phyloP scores from a whole-genome alignment of 176 grass and related monocot genomes.

The Avena insularis region DNA sequence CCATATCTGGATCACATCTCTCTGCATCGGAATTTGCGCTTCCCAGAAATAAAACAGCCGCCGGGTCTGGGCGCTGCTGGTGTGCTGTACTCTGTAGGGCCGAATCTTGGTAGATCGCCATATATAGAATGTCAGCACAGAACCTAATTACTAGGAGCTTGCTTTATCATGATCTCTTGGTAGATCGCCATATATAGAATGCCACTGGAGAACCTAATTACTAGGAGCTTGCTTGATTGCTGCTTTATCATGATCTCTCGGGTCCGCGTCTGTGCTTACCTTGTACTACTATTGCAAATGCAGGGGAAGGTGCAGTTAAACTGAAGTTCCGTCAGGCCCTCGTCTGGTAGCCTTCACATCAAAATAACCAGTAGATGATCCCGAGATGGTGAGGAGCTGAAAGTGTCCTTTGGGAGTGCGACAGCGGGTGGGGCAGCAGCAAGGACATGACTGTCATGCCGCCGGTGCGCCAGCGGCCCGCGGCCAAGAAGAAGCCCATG shows the following conservation, averaged over 20 bases:
- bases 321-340: neutral
- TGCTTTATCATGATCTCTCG: neutral
- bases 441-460: constrained; percentile 73
- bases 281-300: constrained; percentile 2
- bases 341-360: neutral
- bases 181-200: neutral
- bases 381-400: constrained; percentile 48
- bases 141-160: neutral
- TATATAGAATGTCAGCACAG: neutral
- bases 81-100: neutral
- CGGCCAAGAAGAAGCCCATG: constrained; percentile 74
- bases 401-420: constrained; percentile 40
- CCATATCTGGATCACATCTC: constrained; percentile 10
- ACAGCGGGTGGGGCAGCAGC: constrained; percentile 46
- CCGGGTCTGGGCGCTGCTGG: neutral
- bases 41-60: constrained; percentile 1
- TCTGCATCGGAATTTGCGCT: constrained; percentile 2
- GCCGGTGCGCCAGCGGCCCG: constrained; percentile 51
- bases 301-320: constrained; percentile 29
- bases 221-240: constrained; percentile 2
- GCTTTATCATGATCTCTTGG: constrained; percentile 5
- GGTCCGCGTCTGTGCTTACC: constrained; percentile 23
- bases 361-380: constrained; percentile 20
- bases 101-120: constrained; percentile 18
- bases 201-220: neutral